Conservation (phyloP, 2,329 filamentous ascomycete genomes). For the Leptographium galeiforme region DNA sequence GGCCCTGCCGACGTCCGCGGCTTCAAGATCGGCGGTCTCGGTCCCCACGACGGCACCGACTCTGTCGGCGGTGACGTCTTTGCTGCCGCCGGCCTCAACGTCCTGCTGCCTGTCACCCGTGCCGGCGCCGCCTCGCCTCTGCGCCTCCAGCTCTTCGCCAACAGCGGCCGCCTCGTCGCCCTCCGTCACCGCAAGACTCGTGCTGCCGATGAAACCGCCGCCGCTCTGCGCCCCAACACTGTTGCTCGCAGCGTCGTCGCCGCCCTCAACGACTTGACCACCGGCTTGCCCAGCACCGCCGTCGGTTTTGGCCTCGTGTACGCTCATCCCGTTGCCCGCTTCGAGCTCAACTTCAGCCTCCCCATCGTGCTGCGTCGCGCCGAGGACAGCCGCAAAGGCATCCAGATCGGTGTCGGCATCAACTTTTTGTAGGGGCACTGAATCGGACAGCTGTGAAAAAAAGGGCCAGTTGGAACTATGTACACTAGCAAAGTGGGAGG, state of each 20-base stretch:
- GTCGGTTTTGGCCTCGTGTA: constrained; percentile 88
- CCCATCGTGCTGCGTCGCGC: constrained; percentile 70
- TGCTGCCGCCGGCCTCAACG: constrained; percentile 73
- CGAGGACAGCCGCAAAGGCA: constrained; percentile 78
- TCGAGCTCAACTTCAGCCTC: constrained; percentile 91
- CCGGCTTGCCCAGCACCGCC: constrained; percentile 69
- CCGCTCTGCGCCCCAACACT: constrained; percentile 24
- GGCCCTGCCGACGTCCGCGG: constrained; percentile 91
- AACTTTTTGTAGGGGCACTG: constrained; percentile 60
- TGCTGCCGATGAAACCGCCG: constrained; percentile 15
- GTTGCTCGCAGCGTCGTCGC: constrained; percentile 40
- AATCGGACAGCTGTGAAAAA: neutral
- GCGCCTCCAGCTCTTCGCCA: constrained; percentile 80
- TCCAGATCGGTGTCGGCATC: constrained; percentile 93
- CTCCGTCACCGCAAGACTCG: constrained; percentile 35
- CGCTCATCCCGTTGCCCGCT: constrained; percentile 81
- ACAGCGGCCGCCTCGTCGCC: constrained; percentile 73
- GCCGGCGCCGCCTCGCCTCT: constrained; percentile 73
- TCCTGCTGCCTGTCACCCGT: constrained; percentile 73
- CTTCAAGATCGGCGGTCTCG: constrained; percentile 79
- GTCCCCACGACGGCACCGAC: constrained; percentile 74
- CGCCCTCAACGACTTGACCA: constrained; percentile 57
- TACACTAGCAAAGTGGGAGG: no score
- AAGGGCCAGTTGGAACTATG: no score
- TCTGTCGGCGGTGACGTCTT: constrained; percentile 86